Evolutionary conservation across 2,329 filamentous ascomycete species (phyloP).

Genomic region (Fusarium azukiicola): DNA sequence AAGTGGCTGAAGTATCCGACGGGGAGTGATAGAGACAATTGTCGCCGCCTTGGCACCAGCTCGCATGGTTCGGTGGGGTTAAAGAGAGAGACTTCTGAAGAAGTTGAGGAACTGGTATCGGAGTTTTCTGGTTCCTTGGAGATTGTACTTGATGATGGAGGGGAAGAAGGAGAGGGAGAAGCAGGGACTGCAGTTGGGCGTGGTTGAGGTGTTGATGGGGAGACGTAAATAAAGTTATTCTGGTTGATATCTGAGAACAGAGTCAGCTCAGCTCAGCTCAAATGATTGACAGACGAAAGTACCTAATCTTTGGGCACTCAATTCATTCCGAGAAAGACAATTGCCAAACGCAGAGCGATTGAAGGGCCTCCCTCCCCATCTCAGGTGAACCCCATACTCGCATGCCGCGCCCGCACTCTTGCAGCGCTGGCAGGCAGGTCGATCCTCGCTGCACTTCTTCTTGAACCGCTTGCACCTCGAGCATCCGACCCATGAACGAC

Average conservation of each 20-base stretch:
- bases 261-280: background rate
- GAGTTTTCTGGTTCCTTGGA: background rate
- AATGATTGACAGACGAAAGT: background rate
- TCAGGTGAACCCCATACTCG: conserved; percentile 45
- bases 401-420: conserved; percentile 39
- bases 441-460: conserved; percentile 47
- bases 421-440: conserved; percentile 43
- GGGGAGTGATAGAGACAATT: conserved; percentile 16
- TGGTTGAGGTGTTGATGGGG: conserved; percentile 33
- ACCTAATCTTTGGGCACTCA: conserved; percentile 42
- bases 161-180: background rate
- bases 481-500: conserved; percentile 49
- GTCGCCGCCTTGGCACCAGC: conserved; percentile 17
- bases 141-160: background rate
- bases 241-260: conserved; percentile 32
- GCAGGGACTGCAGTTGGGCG: background rate
- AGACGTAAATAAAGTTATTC: conserved; percentile 48
- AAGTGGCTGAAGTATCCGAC: conserved; percentile 43
- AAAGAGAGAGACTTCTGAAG: conserved; percentile 2
- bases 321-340: conserved; percentile 42
- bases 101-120: background rate
- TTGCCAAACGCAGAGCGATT: conserved; percentile 44
- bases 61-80: background rate
- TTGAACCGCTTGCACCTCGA: conserved; percentile 48
- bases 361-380: conserved; percentile 45